Evolutionary conservation across 768 basidiomycete species (phyloP).

Genomic region (Phlegmacium glaucopus): DNA sequence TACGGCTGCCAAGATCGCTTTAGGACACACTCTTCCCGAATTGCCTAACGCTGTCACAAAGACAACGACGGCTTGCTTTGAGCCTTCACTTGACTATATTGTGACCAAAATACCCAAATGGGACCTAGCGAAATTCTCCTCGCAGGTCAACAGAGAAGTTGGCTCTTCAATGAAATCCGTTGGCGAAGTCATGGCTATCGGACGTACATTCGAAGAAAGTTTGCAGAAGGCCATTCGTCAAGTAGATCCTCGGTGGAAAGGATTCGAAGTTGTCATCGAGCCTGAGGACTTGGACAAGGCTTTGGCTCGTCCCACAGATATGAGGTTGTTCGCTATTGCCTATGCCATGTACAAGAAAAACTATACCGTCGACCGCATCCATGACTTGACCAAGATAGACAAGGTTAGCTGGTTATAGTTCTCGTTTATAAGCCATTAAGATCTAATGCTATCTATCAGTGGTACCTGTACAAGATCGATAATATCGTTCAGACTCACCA

Average conservation of each 20-base stretch:
- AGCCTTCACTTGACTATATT: slow-evolving; percentile 98
- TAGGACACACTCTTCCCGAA: slow-evolving; percentile 96
- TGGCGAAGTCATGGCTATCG: slow-evolving; percentile 99
- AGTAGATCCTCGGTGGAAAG: slow-evolving; percentile 94
- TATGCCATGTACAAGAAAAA: slow-evolving; percentile 95
- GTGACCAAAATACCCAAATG: slow-evolving; percentile 99
- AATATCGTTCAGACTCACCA: slow-evolving; percentile 93
- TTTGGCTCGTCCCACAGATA: slow-evolving; percentile 85
- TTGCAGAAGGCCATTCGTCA: slow-evolving; percentile 98
- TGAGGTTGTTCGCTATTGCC: slow-evolving; percentile 94
- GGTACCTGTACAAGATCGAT: slow-evolving; percentile 99
- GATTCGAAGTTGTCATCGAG: slow-evolving; percentile 93
- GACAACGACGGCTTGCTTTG: slow-evolving; percentile 98
- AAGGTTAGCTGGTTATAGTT: slow-evolving; percentile 48
- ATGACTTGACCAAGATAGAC: slow-evolving; percentile 97
- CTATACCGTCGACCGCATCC: slow-evolving; percentile 86
- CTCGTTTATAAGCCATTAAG: not conserved
- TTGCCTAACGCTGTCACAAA: slow-evolving; percentile 99
- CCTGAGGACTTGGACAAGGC: slow-evolving; percentile 83
- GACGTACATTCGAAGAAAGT: slow-evolving; percentile 97
- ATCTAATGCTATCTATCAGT: slow-evolving; percentile 40
- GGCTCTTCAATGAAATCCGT: slow-evolving; percentile 99
- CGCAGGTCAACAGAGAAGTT: slow-evolving; percentile 90
- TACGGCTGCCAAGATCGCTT: slow-evolving; percentile 97
- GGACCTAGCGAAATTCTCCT: slow-evolving; percentile 97